phyloP scores from a whole-genome alignment of 345 rosid genomes.

The Gossypium raimondii region DNA sequence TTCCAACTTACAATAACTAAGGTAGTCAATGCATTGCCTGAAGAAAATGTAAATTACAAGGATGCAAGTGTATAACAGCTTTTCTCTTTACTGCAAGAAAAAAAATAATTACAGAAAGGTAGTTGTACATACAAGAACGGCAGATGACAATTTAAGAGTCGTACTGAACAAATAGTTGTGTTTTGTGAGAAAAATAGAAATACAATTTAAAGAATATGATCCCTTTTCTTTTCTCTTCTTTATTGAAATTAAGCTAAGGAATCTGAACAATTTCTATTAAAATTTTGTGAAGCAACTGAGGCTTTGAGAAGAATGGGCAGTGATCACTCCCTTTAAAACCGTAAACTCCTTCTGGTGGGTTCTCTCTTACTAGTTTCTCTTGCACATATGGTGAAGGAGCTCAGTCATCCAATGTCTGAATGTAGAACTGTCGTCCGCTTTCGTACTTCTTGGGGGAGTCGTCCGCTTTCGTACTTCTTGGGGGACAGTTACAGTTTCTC shows the following conservation, averaged over 20 bases:
- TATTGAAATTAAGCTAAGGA: too few species aligned
- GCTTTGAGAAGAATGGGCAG: too few species aligned
- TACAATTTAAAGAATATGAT: neutral
- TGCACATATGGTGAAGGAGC: too few species aligned
- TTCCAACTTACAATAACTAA: too few species aligned
- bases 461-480: rapidly evolving
- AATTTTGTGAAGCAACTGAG: too few species aligned
- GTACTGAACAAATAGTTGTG: neutral
- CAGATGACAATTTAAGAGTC: neutral
- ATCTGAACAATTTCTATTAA: too few species aligned
- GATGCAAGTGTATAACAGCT: neutral
- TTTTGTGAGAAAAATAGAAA: neutral
- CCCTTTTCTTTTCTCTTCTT: too few species aligned
- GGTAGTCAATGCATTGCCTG: neutral
- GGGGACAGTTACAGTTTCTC: too few species aligned
- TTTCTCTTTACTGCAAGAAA: neutral
- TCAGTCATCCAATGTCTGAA: too few species aligned
- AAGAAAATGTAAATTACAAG: neutral
- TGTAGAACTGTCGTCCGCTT: rapidly evolving
- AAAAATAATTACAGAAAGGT: conserved; percentile 1
- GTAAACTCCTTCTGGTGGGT: too few species aligned
- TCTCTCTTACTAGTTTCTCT: too few species aligned
- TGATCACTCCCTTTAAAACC: too few species aligned
- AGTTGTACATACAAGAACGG: neutral
- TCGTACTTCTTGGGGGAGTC: rapidly evolving